Conservation (phyloP, 768 basidiomycete genomes). For the Sutorius australiensis region DNA sequence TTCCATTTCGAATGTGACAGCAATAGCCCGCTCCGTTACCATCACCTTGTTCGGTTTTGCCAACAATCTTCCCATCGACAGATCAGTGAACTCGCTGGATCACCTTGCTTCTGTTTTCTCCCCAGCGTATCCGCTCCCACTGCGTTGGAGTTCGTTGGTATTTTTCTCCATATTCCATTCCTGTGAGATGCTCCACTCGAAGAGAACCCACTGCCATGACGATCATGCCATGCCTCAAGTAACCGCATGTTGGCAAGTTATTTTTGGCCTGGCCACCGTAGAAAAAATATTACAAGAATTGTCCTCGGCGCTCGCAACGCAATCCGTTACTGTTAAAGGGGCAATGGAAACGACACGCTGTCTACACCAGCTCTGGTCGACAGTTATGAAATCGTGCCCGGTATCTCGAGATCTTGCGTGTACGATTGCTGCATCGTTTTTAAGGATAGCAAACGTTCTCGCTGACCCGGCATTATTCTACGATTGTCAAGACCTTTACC, state of each 20-base stretch:
- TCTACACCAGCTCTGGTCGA: slow-evolving; percentile 44
- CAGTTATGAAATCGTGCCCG: slow-evolving; percentile 14
- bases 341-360: slow-evolving; percentile 29
- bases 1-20: slow-evolving; percentile 5
- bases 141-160: slow-evolving; percentile 43
- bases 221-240: slow-evolving; percentile 5
- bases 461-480: slow-evolving; percentile 36
- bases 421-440: slow-evolving; percentile 40
- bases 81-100: not conserved
- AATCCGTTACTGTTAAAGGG: not conserved
- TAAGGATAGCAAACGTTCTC: slow-evolving; percentile 41
- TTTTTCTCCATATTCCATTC: slow-evolving; percentile 35
- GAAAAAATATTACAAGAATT: slow-evolving; percentile 26
- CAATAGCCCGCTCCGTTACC: slow-evolving; percentile 15
- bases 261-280: slow-evolving; percentile 40
- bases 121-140: slow-evolving; percentile 25
- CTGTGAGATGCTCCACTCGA: not conserved
- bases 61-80: not conserved
- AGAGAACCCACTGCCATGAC: not conserved
- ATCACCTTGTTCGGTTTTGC: slow-evolving; percentile 5
- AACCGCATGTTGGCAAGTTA: slow-evolving; percentile 36
- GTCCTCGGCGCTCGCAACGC: not conserved
- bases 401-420: slow-evolving; percentile 31
- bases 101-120: slow-evolving; percentile 26
- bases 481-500: slow-evolving; percentile 35